Conservation (phyloP, 495 filamentous ascomycete genomes). For the Penicillium salamii region DNA sequence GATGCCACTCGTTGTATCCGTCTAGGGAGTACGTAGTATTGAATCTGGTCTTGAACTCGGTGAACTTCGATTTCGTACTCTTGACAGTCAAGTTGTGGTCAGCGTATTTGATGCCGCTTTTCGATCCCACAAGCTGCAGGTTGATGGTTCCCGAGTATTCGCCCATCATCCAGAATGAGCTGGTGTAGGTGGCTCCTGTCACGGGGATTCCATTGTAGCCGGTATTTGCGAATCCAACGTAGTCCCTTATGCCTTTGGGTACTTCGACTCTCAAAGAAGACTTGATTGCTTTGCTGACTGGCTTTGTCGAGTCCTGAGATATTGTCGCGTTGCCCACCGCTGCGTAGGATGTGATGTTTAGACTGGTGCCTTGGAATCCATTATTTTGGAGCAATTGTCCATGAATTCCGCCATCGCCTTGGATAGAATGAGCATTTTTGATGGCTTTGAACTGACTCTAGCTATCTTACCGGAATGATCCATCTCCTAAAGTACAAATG, state of each 20-base stretch:
- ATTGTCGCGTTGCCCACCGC: conserved; percentile 51
- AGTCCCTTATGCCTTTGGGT: conserved; percentile 25
- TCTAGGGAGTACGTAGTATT: conserved; percentile 48
- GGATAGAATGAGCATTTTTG: too few relatives aligned
- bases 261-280: conserved; percentile 58
- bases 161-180: conserved; percentile 57
- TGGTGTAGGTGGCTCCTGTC: conserved; percentile 41
- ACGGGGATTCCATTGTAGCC: conserved; percentile 64
- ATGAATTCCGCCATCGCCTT: conserved; percentile 69
- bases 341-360: conserved; percentile 52
- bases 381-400: conserved; percentile 71
- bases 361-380: conserved; percentile 60
- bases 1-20: conserved; percentile 62
- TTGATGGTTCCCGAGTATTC: conserved; percentile 28
- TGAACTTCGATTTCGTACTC: conserved; percentile 27
- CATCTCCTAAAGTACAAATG: conserved; percentile 50
- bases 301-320: conserved; percentile 45
- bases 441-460: neutral
- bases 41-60: conserved; percentile 31
- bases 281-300: conserved; percentile 51
- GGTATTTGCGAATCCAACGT: conserved; percentile 56
- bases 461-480: conserved; percentile 59
- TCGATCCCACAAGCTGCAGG: conserved; percentile 32
- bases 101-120: conserved; percentile 33
- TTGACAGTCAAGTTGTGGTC: conserved; percentile 33